Evolutionary conservation across 805 yeast species (phyloP), one percentile per base, ranked within the genome.

Genomic region (Maudiozyma saulgeensis): DNA sequence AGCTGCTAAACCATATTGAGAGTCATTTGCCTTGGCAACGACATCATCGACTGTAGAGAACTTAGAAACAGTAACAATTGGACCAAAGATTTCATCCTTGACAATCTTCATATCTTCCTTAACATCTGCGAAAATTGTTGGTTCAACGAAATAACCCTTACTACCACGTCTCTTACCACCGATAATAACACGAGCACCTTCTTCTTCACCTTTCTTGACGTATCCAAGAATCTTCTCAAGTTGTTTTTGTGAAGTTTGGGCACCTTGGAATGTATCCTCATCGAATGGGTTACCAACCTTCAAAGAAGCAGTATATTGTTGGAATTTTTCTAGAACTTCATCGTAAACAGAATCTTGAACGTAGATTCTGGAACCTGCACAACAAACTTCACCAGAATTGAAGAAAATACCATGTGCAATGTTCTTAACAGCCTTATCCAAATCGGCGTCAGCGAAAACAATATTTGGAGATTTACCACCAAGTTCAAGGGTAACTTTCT

Each of bases 381-480:
- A 84, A 73, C 98, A 90, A 51, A 87, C 90, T 74, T 91, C 96
- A 71, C 98, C 98, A 63, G 90, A 82, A 77, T 90, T 90, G 78
- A 79, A 87, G 77, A 83, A 87, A 63, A 90, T 89, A 68, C 96
- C 96, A 50, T 77, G 66, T 51, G 85, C 77, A 57, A 88, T 81
- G 76, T 81, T 79, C 58, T 82, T 76, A 46, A 87, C 84, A 46
- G 96, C 86, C 62, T 76, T 74, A 49, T 83, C 81, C 51, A 90
- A 66, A 67, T 90, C 81, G 49, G 91, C 90, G 65, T 90, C 97
- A 62, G 83, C 82, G 64, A 85, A 88, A 45, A 90, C 82, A 58
- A 90, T 81, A 69, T 85, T 82, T 62, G 98, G 96, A 34, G 96
- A 89, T 74, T 90, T 90, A 66, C 98, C 98, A 65, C 98, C 98